A percentile compares a stretch with the other conserved stretches of the same genome.
phyloP scores from a whole-genome alignment of 305 asterid genomes.

The Fraxinus paxiana region DNA sequence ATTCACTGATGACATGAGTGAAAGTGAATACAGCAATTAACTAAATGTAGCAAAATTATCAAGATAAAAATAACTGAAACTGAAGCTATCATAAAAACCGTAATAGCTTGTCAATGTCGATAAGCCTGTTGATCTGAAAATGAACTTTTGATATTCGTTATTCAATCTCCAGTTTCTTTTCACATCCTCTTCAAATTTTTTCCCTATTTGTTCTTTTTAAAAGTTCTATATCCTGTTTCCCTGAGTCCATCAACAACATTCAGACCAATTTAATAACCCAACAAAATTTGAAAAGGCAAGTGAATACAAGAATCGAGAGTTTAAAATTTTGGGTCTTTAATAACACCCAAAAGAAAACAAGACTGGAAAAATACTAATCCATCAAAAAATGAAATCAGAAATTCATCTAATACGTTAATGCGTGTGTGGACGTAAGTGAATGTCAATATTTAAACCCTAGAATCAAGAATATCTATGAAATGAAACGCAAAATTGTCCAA shows the following conservation, averaged over 20 bases:
- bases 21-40: neutral
- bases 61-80: neutral
- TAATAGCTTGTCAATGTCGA: neutral
- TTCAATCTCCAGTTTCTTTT: neutral
- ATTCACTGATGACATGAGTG: neutral
- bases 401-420: neutral
- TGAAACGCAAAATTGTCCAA: neutral
- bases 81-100: neutral
- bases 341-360: too few relatives aligned
- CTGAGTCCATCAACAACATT: neutral
- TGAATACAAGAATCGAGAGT: neutral
- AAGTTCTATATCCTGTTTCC: neutral
- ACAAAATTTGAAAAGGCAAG: neutral
- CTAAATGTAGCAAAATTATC: neutral
- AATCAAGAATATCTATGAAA: too few relatives aligned
- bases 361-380: neutral
- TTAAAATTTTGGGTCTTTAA: neutral
- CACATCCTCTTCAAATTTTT: neutral
- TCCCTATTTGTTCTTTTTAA: neutral
- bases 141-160: neutral
- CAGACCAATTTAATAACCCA: neutral
- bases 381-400: neutral
- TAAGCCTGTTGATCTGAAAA: neutral
- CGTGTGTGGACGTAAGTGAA: neutral
- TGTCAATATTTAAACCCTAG: neutral